Percentiles rank a stretch among this genome's conserved stretches.
Evolutionary conservation across 148 eudicot genomes (phyloP).

Genomic region (Dysphania ambrosioides): DNA sequence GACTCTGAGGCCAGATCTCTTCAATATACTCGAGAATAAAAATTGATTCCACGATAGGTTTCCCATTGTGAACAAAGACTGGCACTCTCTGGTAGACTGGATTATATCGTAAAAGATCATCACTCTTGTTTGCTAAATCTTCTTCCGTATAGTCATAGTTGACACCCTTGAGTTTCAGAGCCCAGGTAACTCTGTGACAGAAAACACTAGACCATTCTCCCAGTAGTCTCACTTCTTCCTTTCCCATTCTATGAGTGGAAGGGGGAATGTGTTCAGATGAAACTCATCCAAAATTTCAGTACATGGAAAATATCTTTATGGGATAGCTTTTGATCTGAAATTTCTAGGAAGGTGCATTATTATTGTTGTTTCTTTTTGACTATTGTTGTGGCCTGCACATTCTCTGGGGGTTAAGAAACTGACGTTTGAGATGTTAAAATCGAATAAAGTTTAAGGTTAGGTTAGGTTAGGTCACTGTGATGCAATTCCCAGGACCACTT

Average conservation of each 20-base stretch:
- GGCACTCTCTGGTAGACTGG: conserved; percentile 28
- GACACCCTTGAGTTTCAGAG: conserved; percentile 29
- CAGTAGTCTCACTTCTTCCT: conserved; percentile 28
- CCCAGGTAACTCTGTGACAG: conserved; percentile 37
- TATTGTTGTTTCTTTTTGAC: conserved; percentile 21
- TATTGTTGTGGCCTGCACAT: background rate
- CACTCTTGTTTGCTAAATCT: conserved; percentile 27
- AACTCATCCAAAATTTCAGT: background rate
- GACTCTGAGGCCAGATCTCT: conserved; percentile 24
- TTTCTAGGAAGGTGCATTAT: conserved; percentile 18
- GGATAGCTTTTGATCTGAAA: background rate
- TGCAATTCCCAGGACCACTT: background rate
- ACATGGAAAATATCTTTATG: background rate
- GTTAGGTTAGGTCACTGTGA: too few relatives aligned
- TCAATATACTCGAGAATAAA: conserved; percentile 29
- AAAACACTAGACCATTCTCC: conserved; percentile 29
- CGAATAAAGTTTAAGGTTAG: background rate
- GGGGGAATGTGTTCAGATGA: too few relatives aligned
- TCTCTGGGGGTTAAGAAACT: background rate
- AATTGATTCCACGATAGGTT: conserved; percentile 19
- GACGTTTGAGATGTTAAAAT: conserved; percentile 12
- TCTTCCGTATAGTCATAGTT: conserved; percentile 21
- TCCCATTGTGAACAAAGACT: conserved; percentile 25
- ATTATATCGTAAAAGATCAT: conserved; percentile 28
- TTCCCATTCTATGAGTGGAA: background rate